phyloP scores from a whole-genome alignment of 192 early-diverging fungal species.

The Phlyctochytrium planicorne region DNA sequence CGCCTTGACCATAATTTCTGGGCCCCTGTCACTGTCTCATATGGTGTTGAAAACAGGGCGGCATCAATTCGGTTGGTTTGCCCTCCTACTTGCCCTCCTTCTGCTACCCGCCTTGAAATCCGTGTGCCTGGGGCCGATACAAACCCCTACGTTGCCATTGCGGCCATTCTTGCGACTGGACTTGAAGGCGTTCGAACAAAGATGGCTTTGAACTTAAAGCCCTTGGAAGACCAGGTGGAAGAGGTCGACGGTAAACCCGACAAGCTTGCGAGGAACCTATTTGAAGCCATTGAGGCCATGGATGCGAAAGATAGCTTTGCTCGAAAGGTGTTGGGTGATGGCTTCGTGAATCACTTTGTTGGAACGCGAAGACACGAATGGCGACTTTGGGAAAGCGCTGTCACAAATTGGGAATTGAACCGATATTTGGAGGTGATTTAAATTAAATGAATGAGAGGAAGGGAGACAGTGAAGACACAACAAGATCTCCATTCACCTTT shows the following conservation, averaged over 20 bases:
- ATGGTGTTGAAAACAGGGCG: conserved; percentile 73
- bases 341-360: conserved; percentile 76
- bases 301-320: conserved; percentile 62
- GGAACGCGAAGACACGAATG: conserved; percentile 74
- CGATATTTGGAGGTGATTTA: conserved; percentile 66
- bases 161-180: conserved; percentile 70
- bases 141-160: conserved; percentile 74
- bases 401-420: conserved; percentile 72
- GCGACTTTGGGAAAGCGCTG: conserved; percentile 67
- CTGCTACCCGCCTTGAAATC: conserved; percentile 73
- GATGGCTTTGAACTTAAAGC: conserved; percentile 35
- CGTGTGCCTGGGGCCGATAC: conserved; percentile 82
- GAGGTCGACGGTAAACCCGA: conserved; percentile 26
- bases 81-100: conserved; percentile 65
- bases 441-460: too few relatives aligned
- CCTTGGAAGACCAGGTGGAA: conserved; percentile 23
- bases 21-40: conserved; percentile 80
- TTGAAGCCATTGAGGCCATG: conserved; percentile 70
- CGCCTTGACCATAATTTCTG: conserved; percentile 79
- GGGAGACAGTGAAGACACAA: too few relatives aligned
- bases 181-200: conserved; percentile 66
- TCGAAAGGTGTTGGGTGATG: conserved; percentile 68
- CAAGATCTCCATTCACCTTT: too few relatives aligned
- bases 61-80: conserved; percentile 73
- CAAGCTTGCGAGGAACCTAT: conserved; percentile 56